These are phyloP conservation scores for Clausena lansium DNA, from an alignment of 345 rosid genomes.

Conservation along the genomic window DNA sequence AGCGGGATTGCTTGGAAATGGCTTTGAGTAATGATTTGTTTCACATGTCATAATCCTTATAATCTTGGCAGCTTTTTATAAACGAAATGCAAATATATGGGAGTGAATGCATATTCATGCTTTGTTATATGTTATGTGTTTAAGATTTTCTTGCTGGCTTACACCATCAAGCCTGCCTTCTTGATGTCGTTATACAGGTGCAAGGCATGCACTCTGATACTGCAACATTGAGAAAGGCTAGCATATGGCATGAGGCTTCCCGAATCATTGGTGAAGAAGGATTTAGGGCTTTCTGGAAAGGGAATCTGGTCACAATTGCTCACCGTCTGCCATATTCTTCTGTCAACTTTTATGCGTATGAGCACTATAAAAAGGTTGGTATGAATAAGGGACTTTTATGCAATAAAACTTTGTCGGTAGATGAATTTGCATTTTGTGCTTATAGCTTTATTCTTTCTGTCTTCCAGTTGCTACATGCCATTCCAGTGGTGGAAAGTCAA, in stretches of 20 bases:
- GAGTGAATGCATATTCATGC: neutral
- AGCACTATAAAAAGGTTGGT: slow-evolving; percentile 73
- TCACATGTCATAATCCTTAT: neutral
- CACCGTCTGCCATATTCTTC: slow-evolving; percentile 95
- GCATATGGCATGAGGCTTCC: slow-evolving; percentile 85
- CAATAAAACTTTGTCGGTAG: neutral
- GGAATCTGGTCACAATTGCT: slow-evolving; percentile 90
- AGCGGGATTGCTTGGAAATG: neutral
- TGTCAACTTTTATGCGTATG: slow-evolving; percentile 84
- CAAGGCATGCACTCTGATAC: slow-evolving; percentile 92
- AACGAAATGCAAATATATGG: neutral
- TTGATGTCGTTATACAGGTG: slow-evolving; percentile 40
- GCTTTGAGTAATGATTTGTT: slow-evolving; percentile 1
- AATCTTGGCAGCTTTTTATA: neutral
- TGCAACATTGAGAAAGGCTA: slow-evolving; percentile 58
- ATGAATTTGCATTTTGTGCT: neutral
- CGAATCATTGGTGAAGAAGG: slow-evolving; percentile 84
- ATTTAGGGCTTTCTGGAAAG: slow-evolving; percentile 91
- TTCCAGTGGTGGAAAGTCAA: slow-evolving; percentile 50
- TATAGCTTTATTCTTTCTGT: slow-evolving; percentile 11
- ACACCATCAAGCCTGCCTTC: slow-evolving; percentile 1
- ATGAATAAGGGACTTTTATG: neutral
- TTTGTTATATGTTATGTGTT: neutral
- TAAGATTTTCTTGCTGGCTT: neutral
- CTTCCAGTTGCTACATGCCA: slow-evolving; percentile 55